phyloP scores from a whole-genome alignment of 2,329 filamentous ascomycete species.

The Rachicladosporium sp. region DNA sequence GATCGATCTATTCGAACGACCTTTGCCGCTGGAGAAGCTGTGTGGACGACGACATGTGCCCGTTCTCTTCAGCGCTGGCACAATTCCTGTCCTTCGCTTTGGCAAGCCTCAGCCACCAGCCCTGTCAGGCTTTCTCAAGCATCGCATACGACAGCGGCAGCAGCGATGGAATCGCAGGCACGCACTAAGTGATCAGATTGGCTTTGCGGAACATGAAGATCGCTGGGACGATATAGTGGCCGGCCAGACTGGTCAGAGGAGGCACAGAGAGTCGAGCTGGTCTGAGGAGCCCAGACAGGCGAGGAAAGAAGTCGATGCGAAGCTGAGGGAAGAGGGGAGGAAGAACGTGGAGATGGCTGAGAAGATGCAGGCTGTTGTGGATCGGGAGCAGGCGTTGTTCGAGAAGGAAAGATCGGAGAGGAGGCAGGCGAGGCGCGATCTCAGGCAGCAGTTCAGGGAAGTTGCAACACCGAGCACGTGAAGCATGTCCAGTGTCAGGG shows the following conservation, averaged over 20 bases:
- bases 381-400: constrained; percentile 34
- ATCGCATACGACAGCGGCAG: constrained; percentile 37
- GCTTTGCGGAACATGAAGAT: constrained; percentile 33
- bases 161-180: constrained; percentile 28
- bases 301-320: constrained; percentile 24
- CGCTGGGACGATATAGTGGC: constrained; percentile 34
- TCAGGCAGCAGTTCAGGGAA: no score
- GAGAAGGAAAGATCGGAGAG: constrained; percentile 23
- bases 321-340: constrained; percentile 12
- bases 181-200: constrained; percentile 30
- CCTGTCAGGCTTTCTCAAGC: constrained; percentile 47
- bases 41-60: constrained; percentile 47
- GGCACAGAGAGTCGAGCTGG: constrained; percentile 3
- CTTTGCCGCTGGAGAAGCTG: constrained; percentile 25
- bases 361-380: constrained; percentile 36
- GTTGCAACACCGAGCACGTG: no score
- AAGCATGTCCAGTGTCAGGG: no score
- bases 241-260: constrained; percentile 7
- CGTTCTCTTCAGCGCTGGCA: constrained; percentile 39
- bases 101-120: constrained; percentile 50
- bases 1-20: constrained; percentile 12
- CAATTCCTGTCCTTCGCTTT: constrained; percentile 53
- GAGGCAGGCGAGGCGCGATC: not conserved
- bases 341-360: constrained; percentile 20
- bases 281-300: constrained; percentile 15